Evolutionary conservation across 768 basidiomycete species (phyloP).

Genomic region (Psilocybe sp.): DNA sequence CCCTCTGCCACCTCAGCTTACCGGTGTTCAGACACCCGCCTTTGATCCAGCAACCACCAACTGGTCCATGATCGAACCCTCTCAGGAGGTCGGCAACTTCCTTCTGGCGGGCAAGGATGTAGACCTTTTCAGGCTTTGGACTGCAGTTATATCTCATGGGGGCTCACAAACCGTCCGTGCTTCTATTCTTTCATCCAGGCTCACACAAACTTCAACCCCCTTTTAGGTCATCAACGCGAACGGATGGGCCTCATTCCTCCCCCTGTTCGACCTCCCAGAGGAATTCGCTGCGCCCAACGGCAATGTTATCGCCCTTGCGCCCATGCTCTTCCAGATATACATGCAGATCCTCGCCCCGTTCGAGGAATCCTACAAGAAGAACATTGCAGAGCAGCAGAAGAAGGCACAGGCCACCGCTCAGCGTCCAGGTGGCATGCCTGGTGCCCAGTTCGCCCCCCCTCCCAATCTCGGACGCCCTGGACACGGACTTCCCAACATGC

Average conservation of each 20-base stretch:
- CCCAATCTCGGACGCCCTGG: slow-evolving; percentile 22
- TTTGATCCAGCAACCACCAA: slow-evolving; percentile 64
- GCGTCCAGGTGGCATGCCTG: slow-evolving; percentile 33
- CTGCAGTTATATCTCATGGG: slow-evolving; percentile 54
- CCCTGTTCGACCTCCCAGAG: slow-evolving; percentile 62
- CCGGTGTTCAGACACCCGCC: slow-evolving; percentile 51
- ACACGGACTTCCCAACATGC: slow-evolving; percentile 23
- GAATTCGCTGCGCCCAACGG: slow-evolving; percentile 44
- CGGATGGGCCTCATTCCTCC: slow-evolving; percentile 52
- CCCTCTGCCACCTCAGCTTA: slow-evolving; percentile 77
- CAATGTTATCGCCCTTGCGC: slow-evolving; percentile 48
- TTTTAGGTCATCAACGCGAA: slow-evolving; percentile 48
- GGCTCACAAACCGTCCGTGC: slow-evolving; percentile 58
- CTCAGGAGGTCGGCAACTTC: slow-evolving; percentile 60
- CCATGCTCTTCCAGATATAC: slow-evolving; percentile 57
- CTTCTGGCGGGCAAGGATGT: slow-evolving; percentile 73
- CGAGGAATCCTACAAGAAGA: slow-evolving; percentile 68
- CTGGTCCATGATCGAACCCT: slow-evolving; percentile 67
- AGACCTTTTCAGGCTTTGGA: slow-evolving; percentile 75
- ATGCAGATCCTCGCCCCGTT: slow-evolving; percentile 63
- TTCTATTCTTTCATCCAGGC: slow-evolving; percentile 5
- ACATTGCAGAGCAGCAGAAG: slow-evolving; percentile 57
- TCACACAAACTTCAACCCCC: slow-evolving; percentile 9
- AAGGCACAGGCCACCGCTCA: slow-evolving; percentile 41
- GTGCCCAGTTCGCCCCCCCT: slow-evolving; percentile 20